These are phyloP conservation scores for Puccinellia tenuiflora DNA, from an alignment of 176 grass and related monocot genomes.

Conservation along the genomic window DNA sequence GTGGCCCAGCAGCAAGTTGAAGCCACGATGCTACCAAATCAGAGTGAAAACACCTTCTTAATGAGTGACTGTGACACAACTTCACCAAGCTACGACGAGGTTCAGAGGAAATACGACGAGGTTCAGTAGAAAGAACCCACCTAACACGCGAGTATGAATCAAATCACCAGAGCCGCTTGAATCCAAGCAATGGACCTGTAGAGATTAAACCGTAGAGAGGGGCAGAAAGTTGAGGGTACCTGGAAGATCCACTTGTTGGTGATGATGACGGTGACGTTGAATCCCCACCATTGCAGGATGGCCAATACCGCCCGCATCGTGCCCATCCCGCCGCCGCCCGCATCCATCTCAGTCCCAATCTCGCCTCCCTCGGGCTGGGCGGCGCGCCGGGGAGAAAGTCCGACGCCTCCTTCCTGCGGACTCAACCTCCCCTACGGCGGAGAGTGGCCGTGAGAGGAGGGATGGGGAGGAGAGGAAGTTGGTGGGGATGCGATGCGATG, in stretches of 20 bases:
- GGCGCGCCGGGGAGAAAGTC: not conserved
- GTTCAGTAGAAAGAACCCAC: not conserved
- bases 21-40: not conserved
- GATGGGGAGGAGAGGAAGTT: not conserved
- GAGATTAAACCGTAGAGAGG: not conserved
- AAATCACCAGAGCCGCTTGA: not conserved
- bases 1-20: not conserved
- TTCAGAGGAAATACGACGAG: not conserved
- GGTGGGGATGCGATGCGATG: not conserved
- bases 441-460: not conserved
- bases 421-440: not conserved
- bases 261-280: slow-evolving; percentile 98
- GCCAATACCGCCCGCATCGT: slow-evolving; percentile 59
- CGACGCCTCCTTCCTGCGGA: not conserved
- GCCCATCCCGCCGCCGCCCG: slow-evolving; percentile 39
- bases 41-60: not conserved
- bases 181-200: not conserved
- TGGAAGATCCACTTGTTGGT: slow-evolving; percentile 99
- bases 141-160: not conserved
- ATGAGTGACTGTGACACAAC: not conserved
- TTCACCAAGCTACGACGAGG: not conserved
- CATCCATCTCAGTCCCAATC: slow-evolving; percentile 43
- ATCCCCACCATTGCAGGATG: slow-evolving; percentile 95
- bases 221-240: slow-evolving; percentile 25
- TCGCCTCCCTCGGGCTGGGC: not conserved